Evolutionary conservation across 1,284 basidiomycete species (phyloP).

Genomic region (Ganoderma meredithae): DNA sequence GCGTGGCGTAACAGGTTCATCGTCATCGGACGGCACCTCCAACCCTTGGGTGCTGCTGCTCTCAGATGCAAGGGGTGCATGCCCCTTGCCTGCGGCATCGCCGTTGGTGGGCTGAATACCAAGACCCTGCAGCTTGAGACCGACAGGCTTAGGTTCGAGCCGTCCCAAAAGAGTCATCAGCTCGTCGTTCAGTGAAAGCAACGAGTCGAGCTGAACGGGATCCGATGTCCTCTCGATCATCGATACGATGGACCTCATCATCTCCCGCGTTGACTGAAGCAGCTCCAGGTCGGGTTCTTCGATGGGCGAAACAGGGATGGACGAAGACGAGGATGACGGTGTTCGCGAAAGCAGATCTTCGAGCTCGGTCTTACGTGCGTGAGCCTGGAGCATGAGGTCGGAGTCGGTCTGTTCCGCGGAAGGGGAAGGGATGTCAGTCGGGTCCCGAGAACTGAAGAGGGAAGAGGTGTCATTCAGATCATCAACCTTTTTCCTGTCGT

Average conservation of each 20-base stretch:
- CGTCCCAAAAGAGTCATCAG: slow-evolving; percentile 61
- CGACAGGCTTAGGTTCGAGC: slow-evolving; percentile 45
- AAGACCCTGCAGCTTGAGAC: slow-evolving; percentile 55
- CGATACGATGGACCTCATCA: slow-evolving; percentile 65
- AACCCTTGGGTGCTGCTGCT: slow-evolving; percentile 18
- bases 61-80: slow-evolving; percentile 34
- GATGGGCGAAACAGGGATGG: slow-evolving; percentile 36
- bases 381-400: slow-evolving; percentile 62
- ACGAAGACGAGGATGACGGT: slow-evolving; percentile 44
- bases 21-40: slow-evolving; percentile 39
- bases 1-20: slow-evolving; percentile 61
- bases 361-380: slow-evolving; percentile 55
- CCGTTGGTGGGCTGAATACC: slow-evolving; percentile 43
- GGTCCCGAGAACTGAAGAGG: slow-evolving; percentile 26
- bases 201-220: slow-evolving; percentile 63
- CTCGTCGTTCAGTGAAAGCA: slow-evolving; percentile 78
- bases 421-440: slow-evolving; percentile 38
- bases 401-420: slow-evolving; percentile 52
- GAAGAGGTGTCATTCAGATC: slow-evolving; percentile 36
- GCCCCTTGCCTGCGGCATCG: slow-evolving; percentile 32
- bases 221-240: slow-evolving; percentile 69
- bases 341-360: slow-evolving; percentile 52
- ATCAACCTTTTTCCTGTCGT: slow-evolving; percentile 67
- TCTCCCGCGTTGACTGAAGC: slow-evolving; percentile 55
- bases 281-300: slow-evolving; percentile 45